Base-by-base conservation (phyloP, 176 grass and related monocot genomes). In the Saccharum spontaneum region DNA sequence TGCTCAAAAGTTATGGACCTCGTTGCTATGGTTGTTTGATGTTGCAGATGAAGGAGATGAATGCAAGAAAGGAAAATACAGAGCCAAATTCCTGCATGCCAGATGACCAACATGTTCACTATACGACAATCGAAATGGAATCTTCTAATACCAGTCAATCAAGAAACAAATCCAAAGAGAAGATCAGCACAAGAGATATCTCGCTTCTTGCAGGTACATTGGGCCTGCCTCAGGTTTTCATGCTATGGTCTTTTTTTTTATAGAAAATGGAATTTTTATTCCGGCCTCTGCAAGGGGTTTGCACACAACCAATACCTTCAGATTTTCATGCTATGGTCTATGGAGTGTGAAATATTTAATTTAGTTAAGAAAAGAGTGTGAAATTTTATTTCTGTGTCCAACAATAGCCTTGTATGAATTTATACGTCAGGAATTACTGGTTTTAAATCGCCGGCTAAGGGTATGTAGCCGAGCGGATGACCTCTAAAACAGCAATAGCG, bases 11-110 rank as follows among this genome's bases (percentile, higher is more conserved):
- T 28, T 28, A 28, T 28, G 28, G 28, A 28, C 28, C 28, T 28
- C 28, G 28, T 28, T 28, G 28, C 28, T 28, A 28, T 28, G 28
- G 28, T 13, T 66, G 34, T 59, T 83, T 83, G 31, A 84, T 84
- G 23, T 39, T 78, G 78, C 92, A 97, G 94, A 89, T 92, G 84
- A 94, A 94, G 83, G 94, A 97, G 73, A 89, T 79, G 75, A 89
- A 90, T 79, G 92, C 92, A 84, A 97, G 84, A 75, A 73, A 61
- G 34, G 84, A 87, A 72, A 91, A 87, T 64, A 31, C 38, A 88
- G 65, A 91, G 6, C 75, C 84, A 73, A 54, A 38, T 26, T 22
- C 75, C 23, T 45, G 20, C 31, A 64, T 73, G 71, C 26, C 76
- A 31, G 59, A 92, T 91, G 75, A 81, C 62, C 87, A 88, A 80